Base-by-base conservation (phyloP, 2,329 filamentous ascomycete genomes). In the Emmonsia crescens region DNA sequence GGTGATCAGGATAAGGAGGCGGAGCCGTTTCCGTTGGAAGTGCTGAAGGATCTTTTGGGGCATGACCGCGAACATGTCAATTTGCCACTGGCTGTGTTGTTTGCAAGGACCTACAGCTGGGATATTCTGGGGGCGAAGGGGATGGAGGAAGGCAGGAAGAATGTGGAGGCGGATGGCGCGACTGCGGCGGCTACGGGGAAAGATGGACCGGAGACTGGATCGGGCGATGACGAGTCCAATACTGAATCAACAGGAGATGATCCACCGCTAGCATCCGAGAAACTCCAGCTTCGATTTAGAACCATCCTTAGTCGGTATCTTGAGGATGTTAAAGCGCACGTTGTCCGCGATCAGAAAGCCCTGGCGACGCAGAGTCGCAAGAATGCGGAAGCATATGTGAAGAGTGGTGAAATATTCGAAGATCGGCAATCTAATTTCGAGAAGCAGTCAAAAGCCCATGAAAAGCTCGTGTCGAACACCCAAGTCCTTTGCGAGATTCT, bases 321-420 rank as follows among this genome's bases (percentile, higher is more conserved):
- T 66, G 90, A 96, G 61, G 92, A 96, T 71, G 89, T 97, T 66
- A 96, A 96, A 71, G 80, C 83, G 19, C 94, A 97, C 70, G 82
- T 99, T 36, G 74, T 92, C 36, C 87, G 89, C n/a, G 91, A 97
- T 69, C 94, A 99, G 73, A 94, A 96, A 74, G 87, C 89, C 48
- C 87, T 99, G 48, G 84, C 86, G 60, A 85, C 84, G 31, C 94
- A 99, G 76, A 91, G 89, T 60, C 89, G 91, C 65, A 91, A 93
- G 68, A 99, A 99, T 75, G 93, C 94, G 0, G 94, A 99, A 75
- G 94, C 93, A 5, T 99, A 99, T 69, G 93, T 99, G 69, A 96
- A 96, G 71, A 97, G 94, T 44, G 94, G 94, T 1, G 94, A 99
- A 72, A 93, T 99, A 5, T 97, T 99, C 66, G 94, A 99, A 73